These are phyloP conservation scores for Botrytis sinoallii DNA, from an alignment of 2,329 filamentous ascomycete species.

Conservation along the genomic window DNA sequence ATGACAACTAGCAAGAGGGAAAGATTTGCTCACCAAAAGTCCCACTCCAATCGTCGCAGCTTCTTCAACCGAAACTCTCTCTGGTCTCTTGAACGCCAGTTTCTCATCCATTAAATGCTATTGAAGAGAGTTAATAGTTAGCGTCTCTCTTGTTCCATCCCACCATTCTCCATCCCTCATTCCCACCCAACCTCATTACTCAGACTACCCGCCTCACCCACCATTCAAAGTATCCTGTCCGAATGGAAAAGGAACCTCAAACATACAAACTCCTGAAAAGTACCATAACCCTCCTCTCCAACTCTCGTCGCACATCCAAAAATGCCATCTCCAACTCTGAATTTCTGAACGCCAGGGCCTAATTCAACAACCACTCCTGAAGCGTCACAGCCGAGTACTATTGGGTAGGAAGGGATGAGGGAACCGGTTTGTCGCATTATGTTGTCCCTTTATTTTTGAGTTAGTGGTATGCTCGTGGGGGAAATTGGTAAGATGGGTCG, in stretches of 20 bases:
- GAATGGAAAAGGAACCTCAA: background rate
- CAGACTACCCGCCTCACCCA: background rate
- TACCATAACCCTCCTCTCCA: slow-evolving; percentile 35
- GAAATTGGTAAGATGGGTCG: background rate
- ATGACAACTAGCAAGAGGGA: background rate
- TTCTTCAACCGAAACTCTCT: slow-evolving; percentile 34
- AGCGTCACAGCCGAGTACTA: slow-evolving; percentile 42
- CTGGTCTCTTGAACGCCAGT: slow-evolving; percentile 37
- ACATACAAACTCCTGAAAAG: slow-evolving; percentile 16
- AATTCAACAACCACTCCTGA: slow-evolving; percentile 38
- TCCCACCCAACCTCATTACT: background rate
- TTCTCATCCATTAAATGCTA: slow-evolving; percentile 40
- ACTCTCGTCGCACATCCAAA: slow-evolving; percentile 39
- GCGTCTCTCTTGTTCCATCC: background rate
- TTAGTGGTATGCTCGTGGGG: no score
- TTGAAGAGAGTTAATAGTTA: background rate
- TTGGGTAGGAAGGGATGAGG: slow-evolving; percentile 39
- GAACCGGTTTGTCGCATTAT: slow-evolving; percentile 39
- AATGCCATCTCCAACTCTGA: slow-evolving; percentile 39
- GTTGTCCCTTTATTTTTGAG: slow-evolving; percentile 31
- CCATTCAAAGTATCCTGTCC: background rate
- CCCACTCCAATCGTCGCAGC: slow-evolving; percentile 41
- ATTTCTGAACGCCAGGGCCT: slow-evolving; percentile 35
- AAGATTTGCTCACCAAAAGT: slow-evolving; percentile 33
- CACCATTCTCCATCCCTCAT: background rate